A percentile compares a stretch with the other conserved stretches of the same genome.
Conservation (phyloP, 148 eudicot species). For the Dianthus caryophyllus region DNA sequence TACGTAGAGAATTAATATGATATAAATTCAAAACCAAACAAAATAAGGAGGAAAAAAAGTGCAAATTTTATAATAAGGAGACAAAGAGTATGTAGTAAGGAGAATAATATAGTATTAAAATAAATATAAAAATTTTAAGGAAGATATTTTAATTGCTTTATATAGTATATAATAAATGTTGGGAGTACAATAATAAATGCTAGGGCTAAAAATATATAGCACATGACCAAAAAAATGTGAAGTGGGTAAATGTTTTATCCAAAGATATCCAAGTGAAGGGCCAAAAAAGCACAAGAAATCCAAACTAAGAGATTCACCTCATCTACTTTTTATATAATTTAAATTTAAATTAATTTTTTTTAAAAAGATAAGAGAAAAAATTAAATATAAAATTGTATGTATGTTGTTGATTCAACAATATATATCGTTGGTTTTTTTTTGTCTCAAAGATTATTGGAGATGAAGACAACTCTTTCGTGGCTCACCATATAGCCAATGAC, state of each 20-base stretch:
- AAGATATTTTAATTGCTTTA: constrained; percentile 20
- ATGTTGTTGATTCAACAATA: neutral
- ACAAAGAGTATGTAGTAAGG: neutral
- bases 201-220: neutral
- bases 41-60: constrained; percentile 6
- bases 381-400: neutral
- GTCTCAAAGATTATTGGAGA: constrained; percentile 23
- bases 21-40: constrained; percentile 17
- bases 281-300: constrained; percentile 73
- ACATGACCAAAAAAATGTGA: constrained; percentile 2
- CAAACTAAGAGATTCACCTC: constrained; percentile 61
- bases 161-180: constrained; percentile 2
- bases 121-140: neutral
- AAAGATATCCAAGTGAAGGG: constrained; percentile 77
- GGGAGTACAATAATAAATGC: neutral
- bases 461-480: constrained; percentile 26
- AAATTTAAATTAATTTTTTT: too few species aligned
- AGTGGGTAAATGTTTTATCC: constrained; percentile 43
- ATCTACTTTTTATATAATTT: too few species aligned
- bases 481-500: constrained; percentile 22
- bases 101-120: neutral
- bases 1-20: neutral
- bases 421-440: neutral
- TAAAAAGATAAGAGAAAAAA: constrained; percentile 40
- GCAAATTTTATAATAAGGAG: constrained; percentile 9